These are phyloP conservation scores for Oryza longistaminata DNA, from an alignment of 176 grass and related monocot genomes.

Conservation along the genomic window DNA sequence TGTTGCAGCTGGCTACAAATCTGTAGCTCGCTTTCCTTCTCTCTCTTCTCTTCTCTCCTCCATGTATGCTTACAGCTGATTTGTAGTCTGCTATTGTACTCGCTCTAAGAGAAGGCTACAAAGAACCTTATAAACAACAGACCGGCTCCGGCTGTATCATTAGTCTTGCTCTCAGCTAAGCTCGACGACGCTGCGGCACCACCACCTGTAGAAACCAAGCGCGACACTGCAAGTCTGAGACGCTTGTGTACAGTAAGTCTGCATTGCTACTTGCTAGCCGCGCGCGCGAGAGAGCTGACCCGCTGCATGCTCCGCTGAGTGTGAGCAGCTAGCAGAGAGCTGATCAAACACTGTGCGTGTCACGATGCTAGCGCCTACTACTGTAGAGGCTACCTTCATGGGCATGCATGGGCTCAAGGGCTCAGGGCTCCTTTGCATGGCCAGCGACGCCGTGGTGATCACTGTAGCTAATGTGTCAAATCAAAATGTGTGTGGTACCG, in stretches of 20 bases:
- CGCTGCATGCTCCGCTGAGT: not conserved
- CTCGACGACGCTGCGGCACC: not conserved
- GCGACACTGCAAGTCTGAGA: not conserved
- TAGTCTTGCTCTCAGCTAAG: not conserved
- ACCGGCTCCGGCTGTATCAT: no score
- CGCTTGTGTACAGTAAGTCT: not conserved
- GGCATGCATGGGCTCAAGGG: not conserved
- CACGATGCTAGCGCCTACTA: not conserved
- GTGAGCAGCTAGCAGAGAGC: not conserved
- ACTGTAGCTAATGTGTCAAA: not conserved
- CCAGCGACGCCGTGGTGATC: not conserved
- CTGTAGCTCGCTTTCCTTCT: no score
- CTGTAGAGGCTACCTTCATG: not conserved
- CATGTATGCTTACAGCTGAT: no score
- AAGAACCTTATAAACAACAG: no score
- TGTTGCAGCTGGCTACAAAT: no score
- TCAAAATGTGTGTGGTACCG: no score
- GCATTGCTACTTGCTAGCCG: no score
- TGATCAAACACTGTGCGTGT: not conserved
- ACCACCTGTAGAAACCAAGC: not conserved
- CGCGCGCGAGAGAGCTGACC: no score
- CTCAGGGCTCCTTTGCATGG: not conserved
- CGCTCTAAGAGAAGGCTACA: no score
- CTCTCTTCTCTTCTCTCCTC: no score
- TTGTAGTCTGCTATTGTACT: no score